Evolutionary conservation across 2,329 filamentous ascomycete species (phyloP), one percentile per base, ranked within the genome.

Genomic region (Cryphonectria radicalis): DNA sequence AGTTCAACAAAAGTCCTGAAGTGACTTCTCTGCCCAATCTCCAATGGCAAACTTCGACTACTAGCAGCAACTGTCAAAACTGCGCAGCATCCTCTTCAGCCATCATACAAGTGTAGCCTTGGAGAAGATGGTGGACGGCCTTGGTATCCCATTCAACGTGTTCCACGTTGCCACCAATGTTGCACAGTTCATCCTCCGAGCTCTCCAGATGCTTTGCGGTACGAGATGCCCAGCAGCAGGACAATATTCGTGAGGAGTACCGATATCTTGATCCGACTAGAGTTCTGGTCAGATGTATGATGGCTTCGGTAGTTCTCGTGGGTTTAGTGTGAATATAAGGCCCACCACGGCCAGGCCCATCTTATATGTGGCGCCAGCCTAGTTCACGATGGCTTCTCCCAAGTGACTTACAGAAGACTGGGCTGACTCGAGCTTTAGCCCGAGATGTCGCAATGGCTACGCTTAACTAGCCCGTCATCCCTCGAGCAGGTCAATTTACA

Each of bases 121-220:
- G 42, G 63, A 65, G 25, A 53, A 65, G 43, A 28, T 65, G 14
- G 43, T 53, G 19, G 25, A 50, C 32, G 63, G 22, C 42, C 42
- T 65, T 35, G 63, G 22, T 17, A 53, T 65, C 32, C 63, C 28
- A 35, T 65, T n/a, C 42, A 53, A 25, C 46, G 14, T 42, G 25
- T 42, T 65, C 28, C 43, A 65, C 11, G 46, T 50, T 11, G 4
- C 42, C 32, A n/a, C 43, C 1, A 65, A 65, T 28, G 43, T 53
- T 65, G 63, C 63, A n/a, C 63, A 65, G 28, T 53, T 65, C 32
- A 28, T 53, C 63, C 63, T 65, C 42, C 43, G 63, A 55, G 43
- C 46, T 53, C 10, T 66, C 43, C 64, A 40, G n/a, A 53, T 53
- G 63, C 63, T 17, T 37, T 37, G 28, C 22, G 50, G 43, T 53